Base-by-base conservation (phyloP, 2,329 filamentous ascomycete genomes). In the Diaporthe sp. region DNA sequence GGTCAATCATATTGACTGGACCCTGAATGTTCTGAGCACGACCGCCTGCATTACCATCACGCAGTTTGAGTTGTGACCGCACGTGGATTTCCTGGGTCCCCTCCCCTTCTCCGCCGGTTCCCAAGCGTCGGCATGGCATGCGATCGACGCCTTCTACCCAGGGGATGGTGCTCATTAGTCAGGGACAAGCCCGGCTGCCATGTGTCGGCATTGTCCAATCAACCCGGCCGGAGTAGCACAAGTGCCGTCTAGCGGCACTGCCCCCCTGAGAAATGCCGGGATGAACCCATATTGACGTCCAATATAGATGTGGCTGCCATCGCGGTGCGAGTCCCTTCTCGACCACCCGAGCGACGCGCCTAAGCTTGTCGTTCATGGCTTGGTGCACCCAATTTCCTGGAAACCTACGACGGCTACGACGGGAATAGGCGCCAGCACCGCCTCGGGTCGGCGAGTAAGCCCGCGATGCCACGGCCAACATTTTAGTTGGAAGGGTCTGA, bases 351-450 rank as follows among this genome's bases (percentile, higher is more conserved):
- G 46, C 19, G n/a, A 37, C 65, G 46, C 62, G 49, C 46, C 65
- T 55, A 42, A 70, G 65, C 49, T 70, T 55, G 65, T 55, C 49
- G 34, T 55, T 55, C 49, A 70, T 70, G 65, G 65, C 49, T 55
- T 70, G 65, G 22, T 70, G 34, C 8, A 8, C 34, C 65, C n/a
- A 55, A 70, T 70, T 19, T 70, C 65, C 49, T 53, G 65, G 65
- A 70, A 55, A 42, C 34, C 37, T 34, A 22, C 28, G 31, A 42
- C 34, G 34, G 34, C 34, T 34, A 1, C 34, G 34, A 37, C n/a
- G 22, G 46, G 31, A 53, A 25, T 28, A 28, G 22, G n/a, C 49
- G 34, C 13, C 49, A 42, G 3, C 65, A 70, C 34, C 34, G 34
- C 65, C 44, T 22, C 49, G 49, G 65, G 46, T 42, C 34, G 31